Evolutionary conservation across 768 basidiomycete genomes (phyloP).

Genomic region (Auricularia heimuer): DNA sequence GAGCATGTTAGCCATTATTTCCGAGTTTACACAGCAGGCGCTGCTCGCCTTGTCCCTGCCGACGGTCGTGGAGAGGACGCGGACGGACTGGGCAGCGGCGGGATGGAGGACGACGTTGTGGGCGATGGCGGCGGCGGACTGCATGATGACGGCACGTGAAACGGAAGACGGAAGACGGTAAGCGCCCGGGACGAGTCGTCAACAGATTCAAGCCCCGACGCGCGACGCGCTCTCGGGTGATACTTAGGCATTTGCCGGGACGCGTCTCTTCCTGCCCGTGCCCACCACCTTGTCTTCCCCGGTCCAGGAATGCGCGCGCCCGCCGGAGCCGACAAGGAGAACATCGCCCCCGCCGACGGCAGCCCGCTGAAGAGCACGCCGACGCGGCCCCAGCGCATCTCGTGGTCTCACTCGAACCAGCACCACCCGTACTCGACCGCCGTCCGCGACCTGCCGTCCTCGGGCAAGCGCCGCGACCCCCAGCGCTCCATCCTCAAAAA

Average conservation of each 20-base stretch:
- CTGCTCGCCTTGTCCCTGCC: conserved; percentile 79
- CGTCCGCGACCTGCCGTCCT: conserved; percentile 4
- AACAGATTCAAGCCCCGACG: neutral
- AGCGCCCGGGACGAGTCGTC: neutral
- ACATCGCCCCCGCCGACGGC: conserved; percentile 16
- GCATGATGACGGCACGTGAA: neutral
- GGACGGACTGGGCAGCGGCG: conserved; percentile 60
- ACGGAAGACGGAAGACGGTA: neutral
- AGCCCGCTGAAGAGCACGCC: conserved; percentile 11
- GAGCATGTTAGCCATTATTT: conserved; percentile 3
- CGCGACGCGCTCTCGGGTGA: neutral
- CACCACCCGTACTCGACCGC: conserved; percentile 25
- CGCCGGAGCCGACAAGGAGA: conserved; percentile 36
- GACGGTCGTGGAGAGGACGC: conserved; percentile 67
- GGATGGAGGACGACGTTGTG: conserved; percentile 76
- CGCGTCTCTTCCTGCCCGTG: no score
- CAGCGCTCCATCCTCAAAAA: conserved; percentile 66
- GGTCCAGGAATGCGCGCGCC: neutral
- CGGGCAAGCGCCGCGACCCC: conserved; percentile 23
- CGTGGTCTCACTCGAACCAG: conserved; percentile 43
- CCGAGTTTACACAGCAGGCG: neutral
- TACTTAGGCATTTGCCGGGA: no score
- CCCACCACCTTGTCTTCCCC: neutral
- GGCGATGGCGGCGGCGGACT: conserved; percentile 14
- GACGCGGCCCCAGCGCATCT: conserved; percentile 28